A percentile compares a stretch with the other conserved stretches of the same genome.
These are phyloP conservation scores for Zygosaccharomyces kombuchaensis DNA, from an alignment of 805 yeast genomes.

Conservation along the genomic window DNA sequence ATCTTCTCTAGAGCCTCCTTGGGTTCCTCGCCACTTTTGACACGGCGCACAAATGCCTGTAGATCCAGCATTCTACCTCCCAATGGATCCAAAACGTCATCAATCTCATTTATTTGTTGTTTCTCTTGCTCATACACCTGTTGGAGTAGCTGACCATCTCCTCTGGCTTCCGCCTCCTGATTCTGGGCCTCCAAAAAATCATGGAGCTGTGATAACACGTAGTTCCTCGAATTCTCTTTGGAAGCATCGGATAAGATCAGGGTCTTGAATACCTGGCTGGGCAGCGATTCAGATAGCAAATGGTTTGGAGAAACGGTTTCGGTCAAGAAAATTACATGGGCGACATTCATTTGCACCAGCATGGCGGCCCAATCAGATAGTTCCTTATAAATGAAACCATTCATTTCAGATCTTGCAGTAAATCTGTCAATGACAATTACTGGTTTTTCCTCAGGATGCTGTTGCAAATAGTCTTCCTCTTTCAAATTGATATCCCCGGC, in stretches of 20 bases:
- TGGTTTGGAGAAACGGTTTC: conserved; percentile 78
- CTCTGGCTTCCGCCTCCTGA: conserved; percentile 12
- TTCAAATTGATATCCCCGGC: conserved; percentile 40
- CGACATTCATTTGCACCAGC: conserved; percentile 69
- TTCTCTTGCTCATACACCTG: conserved; percentile 23
- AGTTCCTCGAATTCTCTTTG: conserved; percentile 59
- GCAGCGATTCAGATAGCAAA: conserved; percentile 64
- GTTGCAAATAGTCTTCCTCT: conserved; percentile 79
- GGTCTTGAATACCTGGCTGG: conserved; percentile 80
- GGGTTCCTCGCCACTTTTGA: conserved; percentile 84
- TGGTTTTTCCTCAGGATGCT: conserved; percentile 81
- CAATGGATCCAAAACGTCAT: conserved; percentile 59
- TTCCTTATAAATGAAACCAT: conserved; percentile 64
- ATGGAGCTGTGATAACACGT: conserved; percentile 54
- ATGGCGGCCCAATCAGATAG: conserved; percentile 87
- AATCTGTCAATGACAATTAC: conserved; percentile 79
- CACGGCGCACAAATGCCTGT: conserved; percentile 83
- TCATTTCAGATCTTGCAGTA: conserved; percentile 51
- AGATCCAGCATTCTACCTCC: conserved; percentile 96
- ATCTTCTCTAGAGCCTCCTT: conserved; percentile 70
- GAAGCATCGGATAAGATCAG: conserved; percentile 80
- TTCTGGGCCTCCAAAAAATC: conserved; percentile 14
- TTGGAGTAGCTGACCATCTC: conserved; percentile 28
- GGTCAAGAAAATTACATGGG: conserved; percentile 86
- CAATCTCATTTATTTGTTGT: conserved; percentile 39